Conservation (phyloP, 352 stramenopile genomes). For the Phytophthora kernoviae region DNA sequence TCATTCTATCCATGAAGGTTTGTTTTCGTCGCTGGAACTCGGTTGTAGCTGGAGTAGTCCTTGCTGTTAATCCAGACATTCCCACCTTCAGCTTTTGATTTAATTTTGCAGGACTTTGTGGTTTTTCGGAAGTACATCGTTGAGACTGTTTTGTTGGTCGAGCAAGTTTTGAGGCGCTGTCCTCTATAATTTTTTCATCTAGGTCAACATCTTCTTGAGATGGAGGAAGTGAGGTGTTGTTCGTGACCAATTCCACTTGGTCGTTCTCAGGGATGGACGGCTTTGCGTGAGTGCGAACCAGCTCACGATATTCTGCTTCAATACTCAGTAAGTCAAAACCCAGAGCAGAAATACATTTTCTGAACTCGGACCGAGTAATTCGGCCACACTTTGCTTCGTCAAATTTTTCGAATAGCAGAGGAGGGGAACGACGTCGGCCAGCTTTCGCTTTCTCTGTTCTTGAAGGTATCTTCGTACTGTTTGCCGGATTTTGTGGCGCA, state of each 20-base stretch:
- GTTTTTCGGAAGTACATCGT: not conserved
- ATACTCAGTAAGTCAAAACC: conserved; percentile 78
- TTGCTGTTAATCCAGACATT: not conserved
- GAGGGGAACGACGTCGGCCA: conserved; percentile 21
- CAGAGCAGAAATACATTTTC: conserved; percentile 57
- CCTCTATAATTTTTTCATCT: conserved; percentile 32
- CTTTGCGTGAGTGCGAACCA: conserved; percentile 31
- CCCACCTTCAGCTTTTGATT: not conserved
- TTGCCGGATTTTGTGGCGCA: conserved; percentile 70
- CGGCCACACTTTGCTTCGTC: conserved; percentile 48
- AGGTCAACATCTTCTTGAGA: conserved; percentile 27
- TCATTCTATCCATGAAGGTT: conserved; percentile 77
- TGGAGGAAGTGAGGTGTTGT: not conserved
- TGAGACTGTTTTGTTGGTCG: conserved; percentile 1
- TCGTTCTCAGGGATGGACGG: conserved; percentile 7
- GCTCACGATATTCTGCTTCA: conserved; percentile 54
- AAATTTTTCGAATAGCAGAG: conserved; percentile 59
- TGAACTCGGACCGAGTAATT: conserved; percentile 69
- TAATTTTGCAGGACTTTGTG: not conserved
- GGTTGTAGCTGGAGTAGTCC: conserved; percentile 23
- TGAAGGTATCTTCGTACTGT: conserved; percentile 44
- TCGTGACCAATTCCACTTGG: conserved; percentile 13
- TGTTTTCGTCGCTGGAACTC: conserved; percentile 80
- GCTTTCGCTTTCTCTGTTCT: conserved; percentile 35
- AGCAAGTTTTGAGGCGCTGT: conserved; percentile 4